phyloP scores from a whole-genome alignment of 176 grass and related monocot genomes.

The Calamus simplicifolius region DNA sequence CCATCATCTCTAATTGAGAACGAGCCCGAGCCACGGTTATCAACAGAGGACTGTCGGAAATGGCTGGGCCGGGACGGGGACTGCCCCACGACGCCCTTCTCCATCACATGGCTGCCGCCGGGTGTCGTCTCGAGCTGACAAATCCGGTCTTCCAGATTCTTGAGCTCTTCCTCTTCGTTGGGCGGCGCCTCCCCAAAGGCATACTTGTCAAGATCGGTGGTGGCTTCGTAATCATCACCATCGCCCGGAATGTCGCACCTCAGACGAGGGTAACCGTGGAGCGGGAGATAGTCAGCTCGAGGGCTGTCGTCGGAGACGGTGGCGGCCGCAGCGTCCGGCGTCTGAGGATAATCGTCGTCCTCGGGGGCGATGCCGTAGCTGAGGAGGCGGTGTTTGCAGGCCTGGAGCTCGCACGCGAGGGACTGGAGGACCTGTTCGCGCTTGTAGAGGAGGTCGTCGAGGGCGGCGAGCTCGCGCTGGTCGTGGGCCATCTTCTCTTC shows the following conservation, averaged over 20 bases:
- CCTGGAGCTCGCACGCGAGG: slow-evolving; percentile 36
- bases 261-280: slow-evolving; percentile 5
- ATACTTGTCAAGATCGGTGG: slow-evolving; percentile 5
- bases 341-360: slow-evolving; percentile 12
- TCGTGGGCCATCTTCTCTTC: slow-evolving; percentile 95
- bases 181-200: neutral
- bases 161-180: neutral
- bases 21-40: too few relatives aligned
- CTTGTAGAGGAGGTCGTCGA: slow-evolving; percentile 49
- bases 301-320: slow-evolving; percentile 9
- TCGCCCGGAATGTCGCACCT: slow-evolving; percentile 1
- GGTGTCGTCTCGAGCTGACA: slow-evolving; percentile 4
- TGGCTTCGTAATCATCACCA: neutral
- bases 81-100: slow-evolving; percentile 7
- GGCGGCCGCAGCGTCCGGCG: neutral
- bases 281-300: slow-evolving; percentile 13
- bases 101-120: neutral
- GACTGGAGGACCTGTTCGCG: slow-evolving; percentile 40
- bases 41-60: too few relatives aligned
- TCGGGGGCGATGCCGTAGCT: slow-evolving; percentile 57
- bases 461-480: slow-evolving; percentile 42
- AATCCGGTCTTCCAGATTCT: slow-evolving; percentile 9
- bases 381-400: slow-evolving; percentile 38
- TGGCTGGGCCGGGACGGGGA: neutral
- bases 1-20: neutral